Evolutionary conservation across 805 yeast genomes (phyloP), one percentile per base, ranked within the genome.

Genomic region (Teunomyces tritomae): DNA sequence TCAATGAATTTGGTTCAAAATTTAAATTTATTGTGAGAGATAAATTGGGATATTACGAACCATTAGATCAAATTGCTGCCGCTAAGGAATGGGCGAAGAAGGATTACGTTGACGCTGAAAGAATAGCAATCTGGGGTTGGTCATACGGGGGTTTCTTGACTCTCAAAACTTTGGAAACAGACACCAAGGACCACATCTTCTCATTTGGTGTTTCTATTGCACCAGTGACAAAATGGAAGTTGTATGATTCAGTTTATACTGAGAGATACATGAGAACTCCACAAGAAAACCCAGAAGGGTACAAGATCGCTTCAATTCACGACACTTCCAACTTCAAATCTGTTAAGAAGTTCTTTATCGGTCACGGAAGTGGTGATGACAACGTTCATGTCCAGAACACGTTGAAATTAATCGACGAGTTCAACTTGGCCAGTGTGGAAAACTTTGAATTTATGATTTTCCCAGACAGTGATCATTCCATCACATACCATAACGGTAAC

Each of bases 301-400:
- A 84, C 57, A 50, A 62, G 2, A 70, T 65, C 4, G 64, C 78
- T 3, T 69, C 85, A 1, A 65, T 67, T 14, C 67, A 80, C 28
- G 65, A 68, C 29, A 65, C 78, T 29, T 55, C 71, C 27, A 64
- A 67, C 4, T 83, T 87, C 53, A 66, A 71, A 34, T 59, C 66
- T 2, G 75, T 83, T 5, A 67, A 76, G 36, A 67, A 87, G 54
- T 85, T 87, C 55, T 68, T 86, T 47, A 53, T 87, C n/a, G 80
- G 85, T 70, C 94, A 87, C 60, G 96, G 96, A 2, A 82, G 89
- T 3, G 91, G 85, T 5, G 96, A 87, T 64, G 95, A 87, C 57
- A 87, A 87, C 60, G 95, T 87, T 13, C 95, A 87, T 64, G 69
- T 84, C 46, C 89, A 85, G 58, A 87, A 87, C 61, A 77, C 87